Evolutionary conservation across 306 rosid species (phyloP).

Genomic region (Spatholobus suberectus): DNA sequence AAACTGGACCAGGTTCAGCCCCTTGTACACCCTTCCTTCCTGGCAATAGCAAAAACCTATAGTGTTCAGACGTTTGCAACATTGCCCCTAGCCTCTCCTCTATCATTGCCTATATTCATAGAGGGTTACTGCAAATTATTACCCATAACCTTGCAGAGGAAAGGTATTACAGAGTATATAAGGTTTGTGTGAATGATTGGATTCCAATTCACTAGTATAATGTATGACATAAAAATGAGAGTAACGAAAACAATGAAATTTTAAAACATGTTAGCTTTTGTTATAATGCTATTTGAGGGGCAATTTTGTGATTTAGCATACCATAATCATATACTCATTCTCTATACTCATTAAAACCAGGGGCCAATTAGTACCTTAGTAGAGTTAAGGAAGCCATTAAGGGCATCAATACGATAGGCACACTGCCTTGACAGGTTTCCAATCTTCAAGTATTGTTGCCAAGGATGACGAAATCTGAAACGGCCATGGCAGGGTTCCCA

Average conservation of each 20-base stretch:
- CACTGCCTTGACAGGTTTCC: too few relatives aligned
- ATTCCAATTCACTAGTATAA: not conserved
- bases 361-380: conserved; percentile 21
- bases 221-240: not conserved
- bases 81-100: conserved; percentile 87
- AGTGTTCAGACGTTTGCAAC: conserved; percentile 37
- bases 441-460: too few relatives aligned
- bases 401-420: too few relatives aligned
- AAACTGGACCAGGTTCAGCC: conserved; percentile 94
- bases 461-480: too few relatives aligned
- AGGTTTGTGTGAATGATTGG: not conserved
- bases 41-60: conserved; percentile 49
- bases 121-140: not conserved
- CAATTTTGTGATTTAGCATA: not conserved
- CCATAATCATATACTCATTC: not conserved
- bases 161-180: not conserved
- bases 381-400: conserved; percentile 43
- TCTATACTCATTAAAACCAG: not conserved
- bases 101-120: conserved; percentile 60
- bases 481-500: conserved; percentile 65
- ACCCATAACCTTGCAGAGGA: conserved; percentile 17
- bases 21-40: conserved; percentile 99
- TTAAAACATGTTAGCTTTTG: not conserved
- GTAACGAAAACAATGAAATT: not conserved
- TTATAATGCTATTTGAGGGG: not conserved